A percentile compares a stretch with the other conserved stretches of the same genome.
These are phyloP conservation scores for Candida methanosorbosa DNA, from an alignment of 805 yeast species.

Conservation along the genomic window DNA sequence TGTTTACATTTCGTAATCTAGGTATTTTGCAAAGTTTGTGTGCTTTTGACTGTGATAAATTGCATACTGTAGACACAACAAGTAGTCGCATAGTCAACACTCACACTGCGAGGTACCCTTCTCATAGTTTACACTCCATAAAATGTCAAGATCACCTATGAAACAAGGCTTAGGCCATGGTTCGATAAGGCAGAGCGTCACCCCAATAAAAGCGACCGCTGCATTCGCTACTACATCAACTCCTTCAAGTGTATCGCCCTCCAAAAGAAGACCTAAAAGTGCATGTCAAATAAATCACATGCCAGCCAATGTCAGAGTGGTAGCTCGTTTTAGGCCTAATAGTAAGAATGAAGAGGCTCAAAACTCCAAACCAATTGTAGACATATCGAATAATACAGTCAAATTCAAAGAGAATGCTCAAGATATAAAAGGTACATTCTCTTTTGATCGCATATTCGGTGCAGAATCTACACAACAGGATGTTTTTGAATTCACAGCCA, in stretches of 20 bases:
- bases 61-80: too few relatives aligned
- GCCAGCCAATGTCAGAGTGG: constrained; percentile 44
- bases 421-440: constrained; percentile 24
- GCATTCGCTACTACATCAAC: too few relatives aligned
- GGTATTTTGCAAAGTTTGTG: too few relatives aligned
- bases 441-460: constrained; percentile 60
- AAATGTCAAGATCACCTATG: too few relatives aligned
- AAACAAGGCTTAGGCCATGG: too few relatives aligned
- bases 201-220: too few relatives aligned
- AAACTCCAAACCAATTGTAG: constrained; percentile 1
- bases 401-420: neutral
- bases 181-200: too few relatives aligned
- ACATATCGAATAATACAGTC: neutral
- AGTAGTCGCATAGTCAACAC: too few relatives aligned
- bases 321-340: constrained; percentile 65
- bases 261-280: neutral
- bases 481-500: constrained; percentile 50
- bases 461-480: constrained; percentile 43
- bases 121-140: neutral
- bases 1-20: too few relatives aligned
- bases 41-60: too few relatives aligned
- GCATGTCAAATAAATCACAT: neutral
- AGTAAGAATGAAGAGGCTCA: constrained; percentile 24
- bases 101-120: neutral
- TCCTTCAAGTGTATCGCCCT: neutral